Evolutionary conservation across 1,284 basidiomycete species (phyloP).

Genomic region (Anthracocystis panici-leucophaei): DNA sequence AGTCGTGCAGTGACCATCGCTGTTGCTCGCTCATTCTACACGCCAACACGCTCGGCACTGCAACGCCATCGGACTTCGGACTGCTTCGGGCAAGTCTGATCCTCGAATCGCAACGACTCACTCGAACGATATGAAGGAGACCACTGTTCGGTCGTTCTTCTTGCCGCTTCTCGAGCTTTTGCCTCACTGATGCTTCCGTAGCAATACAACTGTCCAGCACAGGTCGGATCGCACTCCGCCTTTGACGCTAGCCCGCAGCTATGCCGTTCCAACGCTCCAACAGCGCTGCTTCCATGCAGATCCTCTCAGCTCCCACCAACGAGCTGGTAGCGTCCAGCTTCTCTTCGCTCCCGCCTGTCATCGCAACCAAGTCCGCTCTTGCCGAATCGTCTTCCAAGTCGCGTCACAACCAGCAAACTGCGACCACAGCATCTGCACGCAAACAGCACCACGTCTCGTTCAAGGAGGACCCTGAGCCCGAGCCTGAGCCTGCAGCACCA

Average conservation of each 20-base stretch:
- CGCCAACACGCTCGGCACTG: conserved; percentile 3
- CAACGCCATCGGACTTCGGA: conserved; percentile 2
- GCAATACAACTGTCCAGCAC: not conserved
- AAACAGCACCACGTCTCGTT: conserved; percentile 52
- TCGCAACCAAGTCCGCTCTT: conserved; percentile 27
- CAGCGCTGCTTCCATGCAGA: conserved; percentile 33
- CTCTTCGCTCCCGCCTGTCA: conserved; percentile 8
- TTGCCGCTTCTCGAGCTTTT: conserved; percentile 2
- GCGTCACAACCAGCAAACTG: conserved; percentile 10
- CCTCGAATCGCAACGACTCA: not conserved
- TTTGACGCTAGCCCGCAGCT: not conserved
- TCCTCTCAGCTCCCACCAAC: conserved; percentile 9
- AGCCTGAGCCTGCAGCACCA: conserved; percentile 7
- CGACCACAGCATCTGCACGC: conserved; percentile 11
- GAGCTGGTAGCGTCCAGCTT: conserved; percentile 9
- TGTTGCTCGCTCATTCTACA: not conserved
- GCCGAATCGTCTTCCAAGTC: conserved; percentile 30
- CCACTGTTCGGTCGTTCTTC: not conserved
- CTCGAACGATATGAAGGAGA: conserved; percentile 22
- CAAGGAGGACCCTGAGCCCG: conserved; percentile 28
- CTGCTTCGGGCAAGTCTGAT: not conserved
- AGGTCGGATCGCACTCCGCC: not conserved
- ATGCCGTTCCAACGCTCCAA: conserved; percentile 38
- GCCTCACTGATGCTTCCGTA: conserved; percentile 24
- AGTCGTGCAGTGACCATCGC: not conserved